phyloP scores from a whole-genome alignment of 768 basidiomycete species.

The Cystobasidium ongulense region DNA sequence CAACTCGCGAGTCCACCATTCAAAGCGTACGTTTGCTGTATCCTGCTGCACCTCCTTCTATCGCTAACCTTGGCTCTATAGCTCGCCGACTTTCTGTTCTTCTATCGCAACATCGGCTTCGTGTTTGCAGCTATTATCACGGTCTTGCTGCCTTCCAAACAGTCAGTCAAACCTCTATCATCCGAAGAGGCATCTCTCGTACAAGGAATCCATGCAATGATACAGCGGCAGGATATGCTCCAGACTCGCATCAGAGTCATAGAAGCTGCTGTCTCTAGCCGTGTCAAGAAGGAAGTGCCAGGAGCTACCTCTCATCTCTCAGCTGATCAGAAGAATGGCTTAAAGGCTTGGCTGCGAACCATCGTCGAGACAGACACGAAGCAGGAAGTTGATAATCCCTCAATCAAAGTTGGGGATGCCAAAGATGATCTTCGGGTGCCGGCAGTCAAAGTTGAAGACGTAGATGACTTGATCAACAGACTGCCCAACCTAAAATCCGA shows the following conservation, averaged over 20 bases:
- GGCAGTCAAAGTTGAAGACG: neutral
- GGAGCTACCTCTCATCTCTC: neutral
- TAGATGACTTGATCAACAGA: neutral
- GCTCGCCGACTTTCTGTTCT: neutral
- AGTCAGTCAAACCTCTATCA: neutral
- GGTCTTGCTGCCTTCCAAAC: neutral
- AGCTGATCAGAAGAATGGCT: neutral
- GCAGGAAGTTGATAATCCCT: neutral
- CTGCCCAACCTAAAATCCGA: neutral
- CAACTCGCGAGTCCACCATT: neutral
- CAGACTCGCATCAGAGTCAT: slow-evolving; percentile 10
- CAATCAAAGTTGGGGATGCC: neutral
- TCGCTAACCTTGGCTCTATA: neutral
- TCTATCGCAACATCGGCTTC: neutral
- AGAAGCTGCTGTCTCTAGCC: neutral
- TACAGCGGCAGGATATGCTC: slow-evolving; percentile 20
- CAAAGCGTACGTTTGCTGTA: neutral
- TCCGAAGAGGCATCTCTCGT: neutral
- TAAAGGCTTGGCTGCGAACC: neutral
- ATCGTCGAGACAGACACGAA: neutral
- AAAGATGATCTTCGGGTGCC: neutral
- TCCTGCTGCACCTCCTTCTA: neutral
- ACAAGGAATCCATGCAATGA: neutral
- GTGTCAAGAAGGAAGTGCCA: neutral
- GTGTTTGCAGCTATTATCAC: neutral